Base-by-base conservation (phyloP, 2,329 filamentous ascomycete species). In the Alternaria sp. region DNA sequence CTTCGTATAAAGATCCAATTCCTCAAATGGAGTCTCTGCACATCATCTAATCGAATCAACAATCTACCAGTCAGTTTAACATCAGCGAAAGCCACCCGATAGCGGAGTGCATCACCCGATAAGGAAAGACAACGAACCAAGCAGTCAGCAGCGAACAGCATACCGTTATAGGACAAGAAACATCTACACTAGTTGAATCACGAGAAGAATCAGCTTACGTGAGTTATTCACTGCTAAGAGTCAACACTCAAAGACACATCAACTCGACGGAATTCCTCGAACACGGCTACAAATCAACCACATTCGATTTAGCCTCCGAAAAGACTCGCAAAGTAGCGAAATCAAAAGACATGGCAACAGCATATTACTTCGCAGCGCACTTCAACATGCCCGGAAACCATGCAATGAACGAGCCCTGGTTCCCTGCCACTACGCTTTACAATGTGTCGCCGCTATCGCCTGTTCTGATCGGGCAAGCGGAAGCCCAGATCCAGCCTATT, bases 351-450 rank as follows among this genome's bases (percentile, higher is more conserved):
- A 71, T 70, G 62, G 60, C 66, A 43, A 59, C 57, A 41, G 64
- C 66, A 51, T 70, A 64, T 45, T 71, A 73, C 49, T 63, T 62
- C 22, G 64, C 70, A 30, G 63, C 65, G 20, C 68, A 67, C 56
- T 70, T 67, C 63, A 65, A 67, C 50, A 65, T 62, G 55, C 46
- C 41, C 34, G 54, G 28, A 59, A 12, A 27, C 36, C 52, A 58
- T 18, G 38, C 36, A 41, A 53, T 7, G 43, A 43, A 54, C 6
- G 12, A 30, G 14, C 22, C 25, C 5, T 38, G n/a, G 4, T 28
- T 30, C 3, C 11, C 40, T 22, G 8, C 25, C 8, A 22, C 38
- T 12, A 34, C 43, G 20, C 32, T 18, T 16, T 43, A 27, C 41
- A 20, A 16, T 4, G 20, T 27, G 34, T 18, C 40, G 25, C 30